phyloP scores from a whole-genome alignment of 2,329 filamentous ascomycete genomes.

The Xylariales sp. region DNA sequence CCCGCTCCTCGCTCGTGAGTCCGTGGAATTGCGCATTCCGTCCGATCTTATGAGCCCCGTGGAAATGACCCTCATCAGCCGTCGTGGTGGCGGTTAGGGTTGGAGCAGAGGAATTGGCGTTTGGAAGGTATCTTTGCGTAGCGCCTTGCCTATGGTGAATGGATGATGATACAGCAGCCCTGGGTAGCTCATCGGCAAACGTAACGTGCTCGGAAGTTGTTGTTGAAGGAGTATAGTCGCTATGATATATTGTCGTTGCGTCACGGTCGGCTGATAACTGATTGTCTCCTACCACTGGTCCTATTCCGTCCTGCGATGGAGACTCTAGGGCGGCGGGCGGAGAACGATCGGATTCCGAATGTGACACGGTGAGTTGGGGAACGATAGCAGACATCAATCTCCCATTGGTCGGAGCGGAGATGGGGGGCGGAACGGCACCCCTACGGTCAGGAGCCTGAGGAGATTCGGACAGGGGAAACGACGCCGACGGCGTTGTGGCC shows the following conservation, averaged over 20 bases:
- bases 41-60: slow-evolving; percentile 54
- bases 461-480: slow-evolving; percentile 14
- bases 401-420: slow-evolving; percentile 42
- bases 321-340: background rate
- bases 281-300: background rate
- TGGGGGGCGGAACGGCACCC: slow-evolving; percentile 29
- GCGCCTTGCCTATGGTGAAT: slow-evolving; percentile 34
- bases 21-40: slow-evolving; percentile 46
- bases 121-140: slow-evolving; percentile 37
- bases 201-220: slow-evolving; percentile 40
- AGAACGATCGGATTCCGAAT: background rate
- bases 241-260: background rate
- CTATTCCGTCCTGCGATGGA: background rate
- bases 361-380: slow-evolving; percentile 24
- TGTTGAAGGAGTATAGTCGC: slow-evolving; percentile 2
- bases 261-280: background rate
- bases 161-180: slow-evolving; percentile 39
- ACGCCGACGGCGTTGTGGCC: slow-evolving; percentile 18
- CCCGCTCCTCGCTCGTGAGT: slow-evolving; percentile 49
- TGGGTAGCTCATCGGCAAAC: slow-evolving; percentile 40
- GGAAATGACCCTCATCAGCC: slow-evolving; percentile 42
- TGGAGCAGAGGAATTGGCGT: slow-evolving; percentile 25
- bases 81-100: slow-evolving; percentile 37
- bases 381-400: slow-evolving; percentile 39
- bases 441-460: background rate